These are phyloP conservation scores for Senna siamea DNA, from an alignment of 306 rosid species.

Conservation along the genomic window DNA sequence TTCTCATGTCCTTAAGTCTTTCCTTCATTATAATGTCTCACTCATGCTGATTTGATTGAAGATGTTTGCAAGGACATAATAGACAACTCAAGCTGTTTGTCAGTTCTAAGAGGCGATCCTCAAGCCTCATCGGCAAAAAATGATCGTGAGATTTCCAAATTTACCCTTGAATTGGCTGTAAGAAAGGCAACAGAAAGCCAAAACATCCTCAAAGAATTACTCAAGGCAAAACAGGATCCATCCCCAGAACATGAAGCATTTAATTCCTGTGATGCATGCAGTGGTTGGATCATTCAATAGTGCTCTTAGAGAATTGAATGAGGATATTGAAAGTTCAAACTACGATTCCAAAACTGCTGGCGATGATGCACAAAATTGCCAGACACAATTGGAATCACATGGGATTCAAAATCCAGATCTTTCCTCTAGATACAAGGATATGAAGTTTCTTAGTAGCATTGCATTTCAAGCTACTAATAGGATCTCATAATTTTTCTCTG, in stretches of 20 bases:
- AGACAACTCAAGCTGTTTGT: too few species aligned
- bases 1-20: too few species aligned
- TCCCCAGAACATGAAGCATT: slow-evolving; percentile 27
- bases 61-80: too few species aligned
- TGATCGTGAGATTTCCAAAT: background rate
- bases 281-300: slow-evolving; percentile 27
- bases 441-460: slow-evolving; percentile 2
- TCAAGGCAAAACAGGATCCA: accelerated
- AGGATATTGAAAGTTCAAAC: slow-evolving; percentile 34
- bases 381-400: background rate
- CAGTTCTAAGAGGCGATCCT: background rate
- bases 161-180: background rate
- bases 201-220: background rate
- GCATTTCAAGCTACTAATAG: background rate
- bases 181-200: background rate
- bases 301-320: background rate
- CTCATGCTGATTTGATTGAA: too few species aligned
- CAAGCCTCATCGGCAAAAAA: background rate
- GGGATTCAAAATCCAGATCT: slow-evolving; percentile 2
- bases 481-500: background rate
- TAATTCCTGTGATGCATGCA: background rate
- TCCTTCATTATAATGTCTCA: too few species aligned
- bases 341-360: slow-evolving; percentile 39
- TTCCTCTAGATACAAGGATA: slow-evolving; percentile 2
- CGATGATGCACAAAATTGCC: slow-evolving; percentile 10